Base-by-base conservation (phyloP, 176 grass and related monocot genomes). In the Avena insularis region DNA sequence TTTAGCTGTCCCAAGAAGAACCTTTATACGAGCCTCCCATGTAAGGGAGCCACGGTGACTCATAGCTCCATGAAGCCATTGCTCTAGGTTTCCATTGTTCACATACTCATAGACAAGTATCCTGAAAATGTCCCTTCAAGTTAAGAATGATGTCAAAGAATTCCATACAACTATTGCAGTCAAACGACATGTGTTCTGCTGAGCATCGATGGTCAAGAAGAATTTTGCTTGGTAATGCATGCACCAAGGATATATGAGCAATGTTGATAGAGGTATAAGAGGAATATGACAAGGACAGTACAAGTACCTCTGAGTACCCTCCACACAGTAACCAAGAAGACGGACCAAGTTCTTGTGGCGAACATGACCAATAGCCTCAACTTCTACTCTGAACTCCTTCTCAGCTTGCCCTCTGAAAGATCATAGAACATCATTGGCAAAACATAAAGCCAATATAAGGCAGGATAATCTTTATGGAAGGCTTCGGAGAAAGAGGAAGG, bases 1-100 rank as follows among this genome's bases (percentile, higher is more conserved):
- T 86, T 95, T 95, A 46, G 94, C 94, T 59, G 94, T 95, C 67
- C 94, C 94, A 84, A 93, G 87, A 86, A 95, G 87, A 81, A 95
- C 91, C 85, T 95, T 95, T 80, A 95, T 68, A 8, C 94, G 94
- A 54, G 91, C 91, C 87, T 84, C 91, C 94, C 94, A 95, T 70
- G 87, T 93, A 71, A 95, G 94, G 77, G 91, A 95, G 53, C 89
- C 91, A 45, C 3, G 79, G 23, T 93, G 94, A 48, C 87, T 92
- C 91, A 93, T 93, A 88, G 91, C 94, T 78, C 94, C 94, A 88
- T 95, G 94, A 93, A 95, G 91, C 94, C 94, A 95, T 68, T 95
- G 94, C 79, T 95, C 94, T 49, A 95, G 84, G 81, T 95, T 95
- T 69, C 94, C 94, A 55, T 90, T 95, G 62, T 95, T 95, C 62